Percentiles rank a stretch among this genome's conserved stretches.
Evolutionary conservation across 768 basidiomycete species (phyloP).

Genomic region (Tremella fuciformis): DNA sequence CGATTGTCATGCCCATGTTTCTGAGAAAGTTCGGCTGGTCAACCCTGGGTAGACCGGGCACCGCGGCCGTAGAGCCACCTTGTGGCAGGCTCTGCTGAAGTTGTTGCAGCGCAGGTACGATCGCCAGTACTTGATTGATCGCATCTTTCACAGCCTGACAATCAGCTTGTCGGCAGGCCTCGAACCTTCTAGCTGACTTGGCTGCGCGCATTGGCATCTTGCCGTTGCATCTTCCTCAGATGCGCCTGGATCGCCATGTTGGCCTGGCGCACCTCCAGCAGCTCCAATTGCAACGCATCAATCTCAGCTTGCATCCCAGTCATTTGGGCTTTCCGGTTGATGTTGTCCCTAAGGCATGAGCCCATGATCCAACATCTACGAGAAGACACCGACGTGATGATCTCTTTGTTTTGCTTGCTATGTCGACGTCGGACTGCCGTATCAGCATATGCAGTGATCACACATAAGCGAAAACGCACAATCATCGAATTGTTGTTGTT

Average conservation of each 20-base stretch:
- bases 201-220: neutral
- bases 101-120: conserved; percentile 13
- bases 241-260: conserved; percentile 4
- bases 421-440: conserved; percentile 12
- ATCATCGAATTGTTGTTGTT: conserved; percentile 22
- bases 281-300: conserved; percentile 12
- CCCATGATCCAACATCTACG: neutral
- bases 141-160: conserved; percentile 11
- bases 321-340: conserved; percentile 11
- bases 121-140: conserved; percentile 11
- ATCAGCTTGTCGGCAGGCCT: neutral
- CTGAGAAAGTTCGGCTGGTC: neutral
- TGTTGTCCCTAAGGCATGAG: conserved; percentile 8
- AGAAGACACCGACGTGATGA: conserved; percentile 10
- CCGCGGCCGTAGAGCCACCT: neutral
- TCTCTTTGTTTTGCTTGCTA: conserved; percentile 22
- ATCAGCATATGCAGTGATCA: neutral
- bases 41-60: neutral
- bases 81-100: conserved; percentile 1
- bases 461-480: conserved; percentile 12
- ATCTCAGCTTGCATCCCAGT: conserved; percentile 17
- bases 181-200: conserved; percentile 6
- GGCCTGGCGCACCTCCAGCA: conserved; percentile 12
- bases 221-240: conserved; percentile 3
- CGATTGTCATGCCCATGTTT: conserved; percentile 8